Evolutionary conservation across 1,139 yeast species (phyloP).

Genomic region (Candida tropicalis): DNA sequence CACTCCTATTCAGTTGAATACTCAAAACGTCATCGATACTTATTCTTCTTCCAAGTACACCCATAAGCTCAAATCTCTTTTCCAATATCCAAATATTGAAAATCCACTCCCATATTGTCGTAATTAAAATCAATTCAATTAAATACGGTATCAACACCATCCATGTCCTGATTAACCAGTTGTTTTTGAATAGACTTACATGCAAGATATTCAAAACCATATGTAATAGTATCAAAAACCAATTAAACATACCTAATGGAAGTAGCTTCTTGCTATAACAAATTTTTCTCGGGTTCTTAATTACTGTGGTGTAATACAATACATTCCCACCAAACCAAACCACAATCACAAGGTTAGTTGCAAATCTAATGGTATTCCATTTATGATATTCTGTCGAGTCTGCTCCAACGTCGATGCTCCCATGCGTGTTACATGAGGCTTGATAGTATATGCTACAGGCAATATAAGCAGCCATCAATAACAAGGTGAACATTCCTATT

Average conservation of each 20-base stretch:
- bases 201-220: constrained; percentile 32
- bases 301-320: constrained; percentile 30
- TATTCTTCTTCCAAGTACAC: constrained; percentile 51
- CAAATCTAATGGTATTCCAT: constrained; percentile 28
- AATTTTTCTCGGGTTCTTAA: constrained; percentile 34
- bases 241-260: constrained; percentile 44
- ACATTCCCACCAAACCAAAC: constrained; percentile 31
- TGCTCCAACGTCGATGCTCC: constrained; percentile 9
- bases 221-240: constrained; percentile 34
- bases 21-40: constrained; percentile 38
- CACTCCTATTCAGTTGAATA: constrained; percentile 9
- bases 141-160: constrained; percentile 37
- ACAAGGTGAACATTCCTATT: constrained; percentile 21
- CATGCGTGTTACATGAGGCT: constrained; percentile 14
- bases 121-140: constrained; percentile 40
- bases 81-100: constrained; percentile 46
- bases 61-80: constrained; percentile 43
- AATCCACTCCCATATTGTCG: constrained; percentile 57
- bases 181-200: constrained; percentile 25
- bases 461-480: constrained; percentile 24
- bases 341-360: constrained; percentile 26
- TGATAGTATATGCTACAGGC: constrained; percentile 22
- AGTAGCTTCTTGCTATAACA: constrained; percentile 39
- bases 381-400: constrained; percentile 12
- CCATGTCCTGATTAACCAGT: constrained; percentile 45